Base-by-base conservation (phyloP, 179 eudicot species). In the Pouteria campechiana region DNA sequence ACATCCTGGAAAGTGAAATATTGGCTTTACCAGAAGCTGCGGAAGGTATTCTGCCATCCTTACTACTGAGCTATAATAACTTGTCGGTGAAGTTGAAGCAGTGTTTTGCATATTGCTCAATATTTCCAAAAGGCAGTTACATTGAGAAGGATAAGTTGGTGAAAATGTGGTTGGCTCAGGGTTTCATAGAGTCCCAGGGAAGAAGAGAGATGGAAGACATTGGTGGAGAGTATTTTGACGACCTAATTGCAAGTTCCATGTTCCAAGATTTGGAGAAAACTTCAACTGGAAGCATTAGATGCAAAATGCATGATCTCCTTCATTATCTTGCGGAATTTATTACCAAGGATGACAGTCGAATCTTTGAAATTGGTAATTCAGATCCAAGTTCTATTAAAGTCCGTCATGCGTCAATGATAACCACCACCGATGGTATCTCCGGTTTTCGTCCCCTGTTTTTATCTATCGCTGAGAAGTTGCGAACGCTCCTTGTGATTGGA, bases 231-330 rank as follows among this genome's bases (percentile, higher is more conserved):
- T 60, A 44, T 41, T 50, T 66, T 43, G 17, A 60, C 14, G 45
- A 17, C 13, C 44, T 66, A 27, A 53, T 37, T 0, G 25, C 27
- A 48, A 45, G 72, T 38, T 66, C 62, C 12, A 55, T 66, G 23
- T 66, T 66, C 29, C 65, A 65, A 45, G 62, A 37, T 5, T 0
- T 36, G n/a, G 44, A 58, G 10, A 44, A 25, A 16, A 50, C 32
- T 15, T 51, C 41, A 28, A 40, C 46, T 23, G 6, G 46, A 3
- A 36, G 25, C 3, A 0, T 35, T 14, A 32, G 58, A n/a, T 17
- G 55, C 11, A 55, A 60, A 28, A 60, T 67, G 63, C 72, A 67
- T 52, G 72, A 67, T 33, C 55, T 67, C 43, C 52, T 67, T 37
- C 72, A 60, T 41, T 63, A 67, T 44, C 46, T 60, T 11, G 72